phyloP scores from a whole-genome alignment of 805 yeast species.

The Saccharomycopsis fodiens region DNA sequence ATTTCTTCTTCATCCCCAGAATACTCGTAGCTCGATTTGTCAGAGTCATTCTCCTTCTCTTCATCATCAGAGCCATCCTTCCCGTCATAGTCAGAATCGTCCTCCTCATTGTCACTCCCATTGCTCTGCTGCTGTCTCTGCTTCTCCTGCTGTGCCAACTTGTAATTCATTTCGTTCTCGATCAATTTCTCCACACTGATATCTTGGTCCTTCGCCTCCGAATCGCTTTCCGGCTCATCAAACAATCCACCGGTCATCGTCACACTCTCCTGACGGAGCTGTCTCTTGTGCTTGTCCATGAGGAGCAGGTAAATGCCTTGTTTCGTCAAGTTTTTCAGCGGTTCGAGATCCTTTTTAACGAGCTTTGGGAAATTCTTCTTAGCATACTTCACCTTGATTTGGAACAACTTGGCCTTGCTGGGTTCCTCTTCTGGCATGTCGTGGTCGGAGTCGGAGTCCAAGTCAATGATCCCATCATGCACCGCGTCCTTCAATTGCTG shows the following conservation, averaged over 20 bases:
- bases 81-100: slow-evolving; percentile 8
- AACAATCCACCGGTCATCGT: slow-evolving; percentile 1
- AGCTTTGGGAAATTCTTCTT: slow-evolving; percentile 8
- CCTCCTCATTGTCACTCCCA: slow-evolving; percentile 5
- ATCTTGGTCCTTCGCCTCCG: slow-evolving; percentile 5
- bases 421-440: background rate
- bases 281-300: slow-evolving; percentile 14
- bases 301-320: slow-evolving; percentile 4
- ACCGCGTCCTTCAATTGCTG: slow-evolving; percentile 8
- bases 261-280: background rate
- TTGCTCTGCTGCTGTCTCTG: background rate
- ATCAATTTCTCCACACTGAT: slow-evolving; percentile 11
- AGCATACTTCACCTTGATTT: slow-evolving; percentile 15
- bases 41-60: background rate
- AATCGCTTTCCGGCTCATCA: background rate
- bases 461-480: slow-evolving; percentile 10
- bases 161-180: slow-evolving; percentile 15
- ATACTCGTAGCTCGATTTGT: background rate
- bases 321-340: slow-evolving; percentile 9
- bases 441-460: slow-evolving; percentile 12
- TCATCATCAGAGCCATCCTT: slow-evolving; percentile 2
- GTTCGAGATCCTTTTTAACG: background rate
- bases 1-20: background rate
- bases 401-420: slow-evolving; percentile 14
- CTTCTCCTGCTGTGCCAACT: slow-evolving; percentile 10